Conservation (phyloP, 306 rosid genomes). For the Begonia peltatifolia region DNA sequence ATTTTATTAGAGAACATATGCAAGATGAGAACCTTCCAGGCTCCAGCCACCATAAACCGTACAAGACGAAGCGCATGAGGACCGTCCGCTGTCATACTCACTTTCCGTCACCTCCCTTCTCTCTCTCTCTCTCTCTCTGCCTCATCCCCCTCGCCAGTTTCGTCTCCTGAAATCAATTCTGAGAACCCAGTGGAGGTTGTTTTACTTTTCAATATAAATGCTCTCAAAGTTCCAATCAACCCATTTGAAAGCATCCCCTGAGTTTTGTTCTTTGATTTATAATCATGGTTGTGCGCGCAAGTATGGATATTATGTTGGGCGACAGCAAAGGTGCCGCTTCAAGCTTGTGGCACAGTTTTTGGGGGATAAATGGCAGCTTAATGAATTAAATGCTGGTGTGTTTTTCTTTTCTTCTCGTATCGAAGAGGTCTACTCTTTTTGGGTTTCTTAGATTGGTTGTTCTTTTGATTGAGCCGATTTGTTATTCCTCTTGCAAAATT, state of each 20-base stretch:
- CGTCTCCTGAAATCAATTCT: background rate
- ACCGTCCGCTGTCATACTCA: too few species aligned
- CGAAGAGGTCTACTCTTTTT: background rate
- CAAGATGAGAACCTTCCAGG: too few species aligned
- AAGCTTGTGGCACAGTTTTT: constrained; percentile 37
- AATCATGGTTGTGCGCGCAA: constrained; percentile 10
- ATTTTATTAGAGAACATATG: too few species aligned
- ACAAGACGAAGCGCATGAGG: too few species aligned
- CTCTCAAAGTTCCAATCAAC: constrained; percentile 27
- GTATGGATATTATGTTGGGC: constrained; percentile 21
- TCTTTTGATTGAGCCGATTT: background rate
- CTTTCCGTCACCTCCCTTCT: too few species aligned
- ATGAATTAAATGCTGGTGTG: constrained; percentile 47
- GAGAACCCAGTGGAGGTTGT: background rate
- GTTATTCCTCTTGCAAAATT: too few species aligned
- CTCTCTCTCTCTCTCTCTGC: too few species aligned
- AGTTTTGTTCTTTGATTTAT: constrained; percentile 23
- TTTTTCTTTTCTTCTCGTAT: background rate
- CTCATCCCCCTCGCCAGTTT: too few species aligned
- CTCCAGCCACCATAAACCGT: too few species aligned
- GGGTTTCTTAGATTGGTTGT: background rate
- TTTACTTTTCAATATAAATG: constrained; percentile 18
- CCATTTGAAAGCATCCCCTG: constrained; percentile 25
- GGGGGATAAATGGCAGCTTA: constrained; percentile 62
- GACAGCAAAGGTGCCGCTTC: constrained; percentile 36